Evolutionary conservation across 306 rosid genomes (phyloP).

Genomic region (Alnus glutinosa): DNA sequence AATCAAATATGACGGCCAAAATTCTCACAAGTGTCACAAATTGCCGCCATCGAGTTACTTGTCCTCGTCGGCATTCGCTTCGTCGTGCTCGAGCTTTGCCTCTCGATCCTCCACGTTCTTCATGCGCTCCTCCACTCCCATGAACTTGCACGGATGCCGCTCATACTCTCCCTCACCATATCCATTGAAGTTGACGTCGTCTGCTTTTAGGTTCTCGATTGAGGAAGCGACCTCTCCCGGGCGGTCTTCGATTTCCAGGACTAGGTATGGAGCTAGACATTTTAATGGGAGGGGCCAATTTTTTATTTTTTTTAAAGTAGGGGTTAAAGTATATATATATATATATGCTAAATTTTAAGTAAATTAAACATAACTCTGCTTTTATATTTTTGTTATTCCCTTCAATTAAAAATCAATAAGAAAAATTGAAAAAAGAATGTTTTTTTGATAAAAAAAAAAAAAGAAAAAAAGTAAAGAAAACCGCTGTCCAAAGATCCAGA

Average conservation of each 20-base stretch:
- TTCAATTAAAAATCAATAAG: too few species aligned
- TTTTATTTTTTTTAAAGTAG: too few species aligned
- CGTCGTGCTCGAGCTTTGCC: slow-evolving; percentile 44
- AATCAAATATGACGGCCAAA: slow-evolving; percentile 18
- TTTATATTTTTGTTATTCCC: too few species aligned
- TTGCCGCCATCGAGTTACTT: slow-evolving; percentile 11
- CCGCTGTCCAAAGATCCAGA: too few species aligned
- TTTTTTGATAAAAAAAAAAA: too few species aligned
- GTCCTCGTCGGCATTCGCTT: slow-evolving; percentile 47
- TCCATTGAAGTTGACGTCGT: slow-evolving; percentile 2
- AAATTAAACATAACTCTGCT: too few species aligned
- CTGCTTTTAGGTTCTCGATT: slow-evolving; percentile 29
- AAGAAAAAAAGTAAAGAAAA: too few species aligned
- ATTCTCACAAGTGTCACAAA: not conserved
- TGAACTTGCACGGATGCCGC: slow-evolving; percentile 4
- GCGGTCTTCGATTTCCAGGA: slow-evolving; percentile 33
- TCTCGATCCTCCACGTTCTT: slow-evolving; percentile 28
- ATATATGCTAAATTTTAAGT: too few species aligned
- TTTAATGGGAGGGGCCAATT: too few species aligned
- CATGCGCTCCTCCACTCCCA: slow-evolving; percentile 30
- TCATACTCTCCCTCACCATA: not conserved
- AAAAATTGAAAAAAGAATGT: too few species aligned
- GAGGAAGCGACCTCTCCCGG: slow-evolving; percentile 40
- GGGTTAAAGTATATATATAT: too few species aligned
- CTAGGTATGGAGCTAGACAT: too few species aligned